A percentile compares a stretch with the other conserved stretches of the same genome.
These are phyloP conservation scores for Cutaneotrichosporon arboriforme DNA, from an alignment of 1,284 basidiomycete genomes.

Conservation along the genomic window DNA sequence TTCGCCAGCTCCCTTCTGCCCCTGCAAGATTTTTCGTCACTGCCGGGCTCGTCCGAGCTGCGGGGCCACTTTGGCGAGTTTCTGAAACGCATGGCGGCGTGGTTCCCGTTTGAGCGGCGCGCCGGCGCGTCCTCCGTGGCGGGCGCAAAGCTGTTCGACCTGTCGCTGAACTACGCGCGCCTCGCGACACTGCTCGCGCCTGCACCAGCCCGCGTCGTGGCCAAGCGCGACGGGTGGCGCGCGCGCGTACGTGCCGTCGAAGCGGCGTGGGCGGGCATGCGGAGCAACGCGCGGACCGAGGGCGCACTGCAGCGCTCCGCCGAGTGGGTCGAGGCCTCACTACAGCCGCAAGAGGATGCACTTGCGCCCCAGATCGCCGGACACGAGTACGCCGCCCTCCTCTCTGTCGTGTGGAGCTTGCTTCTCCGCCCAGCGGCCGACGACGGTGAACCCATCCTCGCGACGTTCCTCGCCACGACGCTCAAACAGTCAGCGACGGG, in stretches of 20 bases:
- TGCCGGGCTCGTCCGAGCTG: constrained; percentile 15
- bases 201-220: constrained; percentile 15
- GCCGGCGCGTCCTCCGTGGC: constrained; percentile 3
- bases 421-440: constrained; percentile 51
- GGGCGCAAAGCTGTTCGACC: constrained; percentile 44
- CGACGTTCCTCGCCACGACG: constrained; percentile 30
- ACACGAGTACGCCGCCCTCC: constrained; percentile 61
- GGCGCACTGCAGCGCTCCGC: constrained; percentile 40
- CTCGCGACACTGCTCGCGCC: constrained; percentile 33
- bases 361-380: constrained; percentile 55
- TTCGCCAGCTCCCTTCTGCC: constrained; percentile 60
- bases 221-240: constrained; percentile 21
- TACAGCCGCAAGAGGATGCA: constrained; percentile 49
- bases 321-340: constrained; percentile 63
- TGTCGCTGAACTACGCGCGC: constrained; percentile 55
- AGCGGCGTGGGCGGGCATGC: constrained; percentile 22
- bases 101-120: constrained; percentile 64
- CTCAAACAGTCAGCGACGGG: constrained; percentile 47
- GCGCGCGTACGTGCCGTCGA: constrained; percentile 30
- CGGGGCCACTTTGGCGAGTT: constrained; percentile 30
- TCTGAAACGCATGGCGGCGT: constrained; percentile 57
- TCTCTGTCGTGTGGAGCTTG: constrained; percentile 80
- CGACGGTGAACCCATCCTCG: background rate
- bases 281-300: constrained; percentile 14
- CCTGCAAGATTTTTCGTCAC: background rate